A percentile compares a stretch with the other conserved stretches of the same genome.
These are phyloP conservation scores for Citrus unshiu DNA, from an alignment of 345 rosid genomes.

Conservation along the genomic window DNA sequence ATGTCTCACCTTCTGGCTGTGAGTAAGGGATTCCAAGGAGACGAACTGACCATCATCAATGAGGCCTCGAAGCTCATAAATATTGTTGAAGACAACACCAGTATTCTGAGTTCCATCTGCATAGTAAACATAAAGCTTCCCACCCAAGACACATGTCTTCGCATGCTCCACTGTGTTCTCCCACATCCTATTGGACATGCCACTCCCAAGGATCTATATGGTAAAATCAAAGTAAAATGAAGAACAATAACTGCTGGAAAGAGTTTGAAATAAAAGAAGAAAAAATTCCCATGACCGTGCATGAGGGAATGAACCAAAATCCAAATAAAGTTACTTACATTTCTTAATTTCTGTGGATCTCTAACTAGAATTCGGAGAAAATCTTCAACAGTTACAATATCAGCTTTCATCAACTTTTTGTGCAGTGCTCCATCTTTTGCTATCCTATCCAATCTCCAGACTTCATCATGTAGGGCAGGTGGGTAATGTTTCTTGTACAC, in stretches of 20 bases:
- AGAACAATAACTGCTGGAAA: slow-evolving; percentile 4
- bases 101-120: slow-evolving; percentile 47
- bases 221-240: neutral
- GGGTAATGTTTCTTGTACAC: slow-evolving; percentile 97
- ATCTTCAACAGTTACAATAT: slow-evolving; percentile 74
- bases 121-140: slow-evolving; percentile 73
- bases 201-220: slow-evolving; percentile 84
- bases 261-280: neutral
- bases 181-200: slow-evolving; percentile 99
- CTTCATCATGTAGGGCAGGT: slow-evolving; percentile 87
- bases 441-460: slow-evolving; percentile 93
- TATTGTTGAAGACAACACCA: slow-evolving; percentile 80
- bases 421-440: slow-evolving; percentile 97
- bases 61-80: slow-evolving; percentile 80
- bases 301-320: neutral
- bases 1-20: slow-evolving; percentile 67
- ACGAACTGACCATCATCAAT: slow-evolving; percentile 75
- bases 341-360: slow-evolving; percentile 74
- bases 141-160: slow-evolving; percentile 84
- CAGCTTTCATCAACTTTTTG: slow-evolving; percentile 61
- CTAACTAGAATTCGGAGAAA: slow-evolving; percentile 72
- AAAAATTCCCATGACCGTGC: neutral
- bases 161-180: slow-evolving; percentile 93
- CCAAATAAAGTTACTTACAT: slow-evolving; percentile 35
- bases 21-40: slow-evolving; percentile 64